Evolutionary conservation across 805 yeast species (phyloP), one percentile per base, ranked within the genome.

Genomic region (Candida krabiensis): DNA sequence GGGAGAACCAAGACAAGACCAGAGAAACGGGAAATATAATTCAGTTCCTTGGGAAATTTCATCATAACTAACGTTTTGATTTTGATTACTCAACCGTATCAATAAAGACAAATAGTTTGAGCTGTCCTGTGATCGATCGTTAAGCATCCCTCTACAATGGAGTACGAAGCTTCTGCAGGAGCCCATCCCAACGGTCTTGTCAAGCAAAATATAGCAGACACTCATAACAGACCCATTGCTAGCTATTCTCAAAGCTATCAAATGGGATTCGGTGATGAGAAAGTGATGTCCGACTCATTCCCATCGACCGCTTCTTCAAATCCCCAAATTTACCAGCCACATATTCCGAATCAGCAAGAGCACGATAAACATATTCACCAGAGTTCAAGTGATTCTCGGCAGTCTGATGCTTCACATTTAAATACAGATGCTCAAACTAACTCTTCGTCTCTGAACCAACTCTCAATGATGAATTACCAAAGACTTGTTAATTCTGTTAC

Each of bases 301-400:
- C 24, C 28, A 25, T 22, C 21, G 15, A 28, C 22, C n/a, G n/a
- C 24, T 13, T 23, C 23, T 24, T 4, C 44, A 36, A 15, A 33
- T 18, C 37, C 18, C 9, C 38, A 28, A 15, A 3, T 19, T 21
- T 37, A 41, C 9, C 43, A 36, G 23, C 33, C 17, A 19, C 43
- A 27, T 9, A 13, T n/a, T 11, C 37, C 33, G 21, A 17, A 8
- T 12, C 25, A 28, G 17, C 43, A 43, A 5, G 33, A 37, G 28
- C 41, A 37, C 25, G 31, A 28, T 4, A 35, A 37, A 17, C 44
- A 40, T 14, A 34, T 29, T 11, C 40, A 32, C 18, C 40, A 36
- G 4, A 38, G 39, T 28, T 18, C 33, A 23, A 22, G 28, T 16
- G 27, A 29, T 12, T 17, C 28, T 8, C 37, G 14, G 14, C 29